Evolutionary conservation across 176 grass and related monocot genomes (phyloP), one percentile per base, ranked within the genome.

Genomic region (Aegilops sharonensis): DNA sequence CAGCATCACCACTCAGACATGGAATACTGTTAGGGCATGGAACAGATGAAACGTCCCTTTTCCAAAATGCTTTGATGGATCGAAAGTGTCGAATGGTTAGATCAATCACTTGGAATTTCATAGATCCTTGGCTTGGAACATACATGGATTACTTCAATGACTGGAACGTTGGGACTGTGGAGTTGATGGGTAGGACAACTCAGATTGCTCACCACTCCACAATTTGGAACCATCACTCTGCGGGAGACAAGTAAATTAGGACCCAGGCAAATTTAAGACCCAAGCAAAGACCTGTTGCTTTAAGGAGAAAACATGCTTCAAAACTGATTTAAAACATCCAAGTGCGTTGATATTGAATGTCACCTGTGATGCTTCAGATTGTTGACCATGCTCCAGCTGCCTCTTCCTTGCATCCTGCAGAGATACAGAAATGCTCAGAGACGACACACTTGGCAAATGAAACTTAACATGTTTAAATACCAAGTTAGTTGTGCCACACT

Each of bases 341-440:
- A 78, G 60, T 60, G 66, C 23, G 15, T 57, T 54, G 4, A 81
- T 81, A 35, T 18, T 69, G 54, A 81, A 30, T 48, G 15, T 61
- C 35, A 91, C 92, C 86, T 91, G 83, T 56, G 86, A 91, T 67
- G 80, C 85, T 83, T 94, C 92, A 61, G 72, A 83, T 56, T 86
- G 79, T 77, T 89, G 83, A 35, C 64, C 75, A 70, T 80, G 82
- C 57, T 88, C 91, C 30, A 79, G 81, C 79, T 88, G 85, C 63
- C 17, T 56, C 64, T 79, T 88, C 47, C 60, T 90, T 79, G 64
- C 36, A 74, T 85, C 82, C 77, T 90, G 64, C 73, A 83, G 65
- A 66, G 39, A 64, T 57, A 20, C 59, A 68, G 30, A 88, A 52
- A 88, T 69, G 80, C 21, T 93, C 21, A 79, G 78, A 29, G 56